phyloP scores from a whole-genome alignment of 2,329 filamentous ascomycete species.

The Eurotiales sp. region DNA sequence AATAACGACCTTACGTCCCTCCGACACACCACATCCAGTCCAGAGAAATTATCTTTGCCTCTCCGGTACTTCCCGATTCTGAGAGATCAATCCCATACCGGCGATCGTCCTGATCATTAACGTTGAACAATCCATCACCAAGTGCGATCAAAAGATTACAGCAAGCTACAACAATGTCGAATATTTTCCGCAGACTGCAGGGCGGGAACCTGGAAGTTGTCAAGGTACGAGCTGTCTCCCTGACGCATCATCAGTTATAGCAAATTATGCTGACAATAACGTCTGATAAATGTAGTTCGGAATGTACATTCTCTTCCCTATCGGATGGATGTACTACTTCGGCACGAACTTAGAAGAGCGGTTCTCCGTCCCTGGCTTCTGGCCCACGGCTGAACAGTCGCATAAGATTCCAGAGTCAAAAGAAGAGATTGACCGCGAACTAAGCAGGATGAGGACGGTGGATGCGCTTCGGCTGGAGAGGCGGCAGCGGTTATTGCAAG shows the following conservation, averaged over 20 bases:
- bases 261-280: not conserved
- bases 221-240: constrained; percentile 78
- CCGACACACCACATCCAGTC: constrained; percentile 1
- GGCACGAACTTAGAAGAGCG: constrained; percentile 94
- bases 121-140: too few relatives aligned
- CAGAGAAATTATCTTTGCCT: too few relatives aligned
- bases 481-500: constrained; percentile 36
- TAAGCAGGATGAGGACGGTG: constrained; percentile 62
- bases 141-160: too few relatives aligned
- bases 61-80: too few relatives aligned
- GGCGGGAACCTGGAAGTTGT: constrained; percentile 91
- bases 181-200: constrained; percentile 57
- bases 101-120: too few relatives aligned
- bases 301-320: constrained; percentile 98
- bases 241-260: too few relatives aligned
- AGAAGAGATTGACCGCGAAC: constrained; percentile 68
- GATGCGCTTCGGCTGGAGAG: constrained; percentile 46
- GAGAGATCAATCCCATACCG: too few relatives aligned
- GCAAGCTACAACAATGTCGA: too few relatives aligned
- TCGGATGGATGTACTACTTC: constrained; percentile 99
- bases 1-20: not conserved
- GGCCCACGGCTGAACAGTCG: constrained; percentile 66
- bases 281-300: constrained; percentile 65
- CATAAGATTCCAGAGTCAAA: constrained; percentile 52
- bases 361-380: constrained; percentile 87